A percentile compares a stretch with the other conserved stretches of the same genome.
Conservation (phyloP, 2,329 filamentous ascomycete genomes). For the Trichoderma koningii region DNA sequence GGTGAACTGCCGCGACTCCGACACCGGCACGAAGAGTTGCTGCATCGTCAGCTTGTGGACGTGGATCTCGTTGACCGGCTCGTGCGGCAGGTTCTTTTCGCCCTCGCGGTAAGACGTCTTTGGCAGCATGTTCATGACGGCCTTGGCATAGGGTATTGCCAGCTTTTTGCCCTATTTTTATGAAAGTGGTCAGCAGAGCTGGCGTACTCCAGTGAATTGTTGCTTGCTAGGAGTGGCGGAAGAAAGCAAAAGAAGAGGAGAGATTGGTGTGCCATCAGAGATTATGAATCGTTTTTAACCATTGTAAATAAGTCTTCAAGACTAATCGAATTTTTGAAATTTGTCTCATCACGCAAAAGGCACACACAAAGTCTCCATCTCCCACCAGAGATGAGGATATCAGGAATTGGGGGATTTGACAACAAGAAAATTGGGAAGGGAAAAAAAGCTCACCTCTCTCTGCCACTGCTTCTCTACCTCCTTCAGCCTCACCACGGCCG, state of each 20-base stretch:
- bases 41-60: conserved; percentile 63
- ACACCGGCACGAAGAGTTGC: conserved; percentile 65
- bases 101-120: conserved; percentile 59
- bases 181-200: conserved; percentile 32
- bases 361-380: background rate
- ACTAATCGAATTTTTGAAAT: conserved; percentile 94
- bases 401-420: conserved; percentile 10
- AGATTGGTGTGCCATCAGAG: conserved; percentile 32
- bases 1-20: conserved; percentile 64
- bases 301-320: conserved; percentile 88
- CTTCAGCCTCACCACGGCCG: conserved; percentile 82
- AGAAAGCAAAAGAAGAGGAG: background rate
- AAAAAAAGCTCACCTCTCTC: conserved; percentile 63
- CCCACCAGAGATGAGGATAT: conserved; percentile 19
- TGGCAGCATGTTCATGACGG: conserved; percentile 79
- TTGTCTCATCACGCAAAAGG: conserved; percentile 55
- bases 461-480: conserved; percentile 80
- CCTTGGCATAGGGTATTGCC: conserved; percentile 73
- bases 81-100: conserved; percentile 53
- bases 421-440: background rate
- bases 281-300: conserved; percentile 67
- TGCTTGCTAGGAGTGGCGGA: no score
- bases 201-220: background rate
- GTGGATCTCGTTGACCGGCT: conserved; percentile 66
- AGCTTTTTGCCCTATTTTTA: conserved; percentile 68